Percentiles rank a stretch among this genome's conserved stretches.
Conservation (phyloP, 2,329 filamentous ascomycete genomes). For the Chrysoporthe deuterocubensis region DNA sequence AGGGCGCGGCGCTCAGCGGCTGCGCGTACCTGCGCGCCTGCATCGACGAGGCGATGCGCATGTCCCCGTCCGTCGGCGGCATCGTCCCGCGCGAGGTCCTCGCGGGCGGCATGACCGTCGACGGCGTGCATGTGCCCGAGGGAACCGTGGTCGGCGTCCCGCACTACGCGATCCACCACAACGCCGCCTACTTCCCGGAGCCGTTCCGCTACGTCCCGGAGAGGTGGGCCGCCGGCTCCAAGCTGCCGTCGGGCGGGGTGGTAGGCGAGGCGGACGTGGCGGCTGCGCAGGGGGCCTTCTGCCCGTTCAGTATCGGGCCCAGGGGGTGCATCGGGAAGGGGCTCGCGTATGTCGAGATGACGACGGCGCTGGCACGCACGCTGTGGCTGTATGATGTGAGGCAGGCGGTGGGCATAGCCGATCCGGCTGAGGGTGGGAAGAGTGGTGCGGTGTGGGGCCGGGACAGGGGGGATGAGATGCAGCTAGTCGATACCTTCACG, state of each 20-base stretch:
- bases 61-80: conserved; percentile 64
- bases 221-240: conserved; percentile 63
- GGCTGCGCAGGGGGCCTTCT: conserved; percentile 70
- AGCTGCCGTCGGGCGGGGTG: conserved; percentile 39
- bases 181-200: conserved; percentile 63
- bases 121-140: conserved; percentile 57
- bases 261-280: conserved; percentile 56
- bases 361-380: conserved; percentile 62
- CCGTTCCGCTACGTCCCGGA: conserved; percentile 65
- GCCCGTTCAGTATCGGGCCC: conserved; percentile 72
- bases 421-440: conserved; percentile 55
- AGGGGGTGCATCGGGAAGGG: conserved; percentile 75
- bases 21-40: conserved; percentile 66
- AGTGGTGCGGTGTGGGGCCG: conserved; percentile 56
- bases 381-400: conserved; percentile 66
- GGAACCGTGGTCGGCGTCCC: conserved; percentile 68
- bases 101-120: conserved; percentile 56
- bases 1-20: conserved; percentile 52
- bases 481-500: conserved; percentile 74
- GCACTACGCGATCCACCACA: conserved; percentile 72
- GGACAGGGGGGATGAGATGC: conserved; percentile 64
- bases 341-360: conserved; percentile 70
- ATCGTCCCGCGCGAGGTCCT: conserved; percentile 64
- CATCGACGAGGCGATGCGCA: conserved; percentile 68
- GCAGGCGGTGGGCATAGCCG: conserved; percentile 50